Base-by-base conservation (phyloP, 176 grass and related monocot species). In the Tuctoria greenei region DNA sequence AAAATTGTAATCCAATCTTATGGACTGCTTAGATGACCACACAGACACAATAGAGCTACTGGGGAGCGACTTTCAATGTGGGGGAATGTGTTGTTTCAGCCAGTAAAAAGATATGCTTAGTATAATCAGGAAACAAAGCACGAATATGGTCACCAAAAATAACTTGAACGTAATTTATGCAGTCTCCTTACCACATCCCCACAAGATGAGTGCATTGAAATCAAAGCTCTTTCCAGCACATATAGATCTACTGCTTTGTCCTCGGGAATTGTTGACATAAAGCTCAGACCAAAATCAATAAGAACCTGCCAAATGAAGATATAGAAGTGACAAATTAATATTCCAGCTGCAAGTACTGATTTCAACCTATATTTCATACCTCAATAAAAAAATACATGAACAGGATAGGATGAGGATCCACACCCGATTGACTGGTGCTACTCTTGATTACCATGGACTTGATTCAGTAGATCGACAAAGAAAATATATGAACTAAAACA, bases 141-240 rank as follows among this genome's bases (percentile, higher is more conserved):
- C 26, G 16, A 13, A 65, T 34, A 74, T 21, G 45, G 21, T 17
- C 5, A 50, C 7, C 55, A 31, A 31, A 34, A 14, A 18, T 7
- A 62, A 62, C 21, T 38, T 13, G 35, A 73, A 20, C 13, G 18
- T 67, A 31, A 44, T 65, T 81, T 49, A 71, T 10, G 73, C 40
- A 47, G 79, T 61, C 43, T n/a, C 39, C 84, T 87, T 88, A 98
- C 95, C 80, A 98, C 86, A 67, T 88, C 79, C 25, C 91, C 91
- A 76, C 91, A 94, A 25, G 95, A 98, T 4, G 95, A 98, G 88
- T 98, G 95, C 95, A 94, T 98, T 16, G 95, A 92, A 76, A 98
- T 57, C 68, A 98, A 85, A 67, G 95, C 95, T 91, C 95, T 94
- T 84, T 98, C 95, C 31, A 98, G 75, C 61, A 98, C 91, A 81